These are phyloP conservation scores for Drechslera avenae DNA, from an alignment of 2,329 filamentous ascomycete genomes.

Conservation along the genomic window DNA sequence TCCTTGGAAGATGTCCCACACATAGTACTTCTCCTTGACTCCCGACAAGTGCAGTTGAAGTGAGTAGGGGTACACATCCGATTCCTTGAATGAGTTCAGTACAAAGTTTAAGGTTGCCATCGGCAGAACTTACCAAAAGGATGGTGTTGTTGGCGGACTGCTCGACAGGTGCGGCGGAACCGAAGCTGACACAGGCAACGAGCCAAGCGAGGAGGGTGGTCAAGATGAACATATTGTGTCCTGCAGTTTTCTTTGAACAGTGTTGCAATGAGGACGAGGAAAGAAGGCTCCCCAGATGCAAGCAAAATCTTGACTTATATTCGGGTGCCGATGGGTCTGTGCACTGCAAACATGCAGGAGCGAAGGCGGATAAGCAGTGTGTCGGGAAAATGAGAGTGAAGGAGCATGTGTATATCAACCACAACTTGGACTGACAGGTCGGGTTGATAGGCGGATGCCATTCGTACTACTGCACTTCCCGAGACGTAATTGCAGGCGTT, in stretches of 20 bases:
- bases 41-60: background rate
- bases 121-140: background rate
- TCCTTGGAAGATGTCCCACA: conserved; percentile 5
- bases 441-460: no score
- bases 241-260: background rate
- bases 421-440: no score
- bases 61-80: conserved; percentile 1
- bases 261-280: background rate
- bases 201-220: background rate
- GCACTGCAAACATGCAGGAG: background rate
- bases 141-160: background rate
- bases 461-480: no score
- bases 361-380: background rate
- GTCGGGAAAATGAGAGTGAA: no score
- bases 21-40: background rate
- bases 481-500: no score
- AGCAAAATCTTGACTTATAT: background rate
- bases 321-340: background rate
- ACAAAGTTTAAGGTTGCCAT: background rate
- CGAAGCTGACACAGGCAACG: background rate
- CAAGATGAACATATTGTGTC: background rate
- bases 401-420: no score
- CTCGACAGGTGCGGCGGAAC: background rate
- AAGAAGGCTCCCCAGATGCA: background rate
- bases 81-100: background rate